Conservation (phyloP, 305 asterid species). For the Solanum chacoense region DNA sequence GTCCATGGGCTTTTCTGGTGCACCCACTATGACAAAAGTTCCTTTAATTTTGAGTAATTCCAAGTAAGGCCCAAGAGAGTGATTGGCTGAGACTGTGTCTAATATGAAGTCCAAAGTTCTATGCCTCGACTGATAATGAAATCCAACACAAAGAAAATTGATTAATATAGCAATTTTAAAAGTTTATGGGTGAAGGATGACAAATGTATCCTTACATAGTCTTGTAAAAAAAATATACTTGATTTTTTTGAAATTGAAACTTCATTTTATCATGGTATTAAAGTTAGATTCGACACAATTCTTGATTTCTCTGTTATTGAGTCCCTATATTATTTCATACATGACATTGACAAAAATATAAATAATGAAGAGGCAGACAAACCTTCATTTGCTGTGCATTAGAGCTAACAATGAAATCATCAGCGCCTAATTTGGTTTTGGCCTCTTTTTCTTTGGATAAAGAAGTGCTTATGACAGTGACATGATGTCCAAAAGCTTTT, state of each 20-base stretch:
- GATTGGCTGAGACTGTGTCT: slow-evolving; percentile 7
- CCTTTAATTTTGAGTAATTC: slow-evolving; percentile 13
- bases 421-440: slow-evolving; percentile 46
- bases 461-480: slow-evolving; percentile 75
- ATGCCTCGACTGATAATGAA: not conserved
- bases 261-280: not conserved
- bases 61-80: slow-evolving; percentile 5
- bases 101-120: slow-evolving; percentile 5
- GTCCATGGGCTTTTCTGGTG: slow-evolving; percentile 4
- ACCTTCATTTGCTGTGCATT: slow-evolving; percentile 58
- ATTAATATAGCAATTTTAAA: not conserved
- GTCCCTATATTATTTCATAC: not conserved
- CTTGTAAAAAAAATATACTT: not conserved
- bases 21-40: slow-evolving; percentile 6
- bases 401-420: slow-evolving; percentile 70
- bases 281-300: not conserved
- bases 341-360: too few relatives aligned
- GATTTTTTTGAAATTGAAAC: not conserved
- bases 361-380: not conserved
- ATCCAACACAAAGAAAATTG: not conserved
- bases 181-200: not conserved
- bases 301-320: not conserved
- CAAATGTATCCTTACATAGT: too few relatives aligned
- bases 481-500: slow-evolving; percentile 77
- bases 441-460: slow-evolving; percentile 72